Base-by-base conservation (phyloP, 116 monocot genomes). In the Trichopus zeylanicus region DNA sequence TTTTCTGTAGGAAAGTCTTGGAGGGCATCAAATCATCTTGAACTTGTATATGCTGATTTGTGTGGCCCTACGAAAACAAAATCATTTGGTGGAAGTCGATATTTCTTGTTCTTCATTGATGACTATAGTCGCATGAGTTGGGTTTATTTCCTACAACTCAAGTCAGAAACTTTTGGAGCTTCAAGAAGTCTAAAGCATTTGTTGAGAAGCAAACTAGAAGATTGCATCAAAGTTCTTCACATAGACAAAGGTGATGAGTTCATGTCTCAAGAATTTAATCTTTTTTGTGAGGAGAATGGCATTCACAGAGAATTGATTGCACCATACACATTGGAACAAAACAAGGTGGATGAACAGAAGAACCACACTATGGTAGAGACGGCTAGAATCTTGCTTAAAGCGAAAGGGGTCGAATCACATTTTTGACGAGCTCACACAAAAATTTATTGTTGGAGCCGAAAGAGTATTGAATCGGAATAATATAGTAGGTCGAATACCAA, bases 211-310 rank as follows among this genome's bases (percentile, higher is more conserved):
- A 39, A 31, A 39, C 16, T 59, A 38, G 39, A 7, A 8, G 23
- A 10, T 0, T 5, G n/a, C n/a, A 59, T 59, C 9, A 42, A 59
- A 39, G 34, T 3, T 25, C 59, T 59, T 26, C 39, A 38, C 5
- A 59, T 25, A 5, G 25, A 59, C 33, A 39, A 38, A 25, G 1
- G 47, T 16, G 47, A 38, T 19, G 26, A 26, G 24, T 39, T 59
- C 25, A 25, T 67, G 30, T 48, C 20, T 25, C 3, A 48, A 22
- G n/a, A 57, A 13, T 67, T 57, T 67, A 15, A 35, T 26, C 15
- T 12, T 1, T 67, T 67, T 56, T 56, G 62, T 26, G 31, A 48
- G 9, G 15, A 30, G 24, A 34, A 59, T 61, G 61, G 47, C 13
- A 61, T 65, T 29, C 2, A 27, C 24, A 53, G 26, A 26, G 7